Evolutionary conservation across 2,329 filamentous ascomycete genomes (phyloP).

Genomic region (Xylariaceae sp.): DNA sequence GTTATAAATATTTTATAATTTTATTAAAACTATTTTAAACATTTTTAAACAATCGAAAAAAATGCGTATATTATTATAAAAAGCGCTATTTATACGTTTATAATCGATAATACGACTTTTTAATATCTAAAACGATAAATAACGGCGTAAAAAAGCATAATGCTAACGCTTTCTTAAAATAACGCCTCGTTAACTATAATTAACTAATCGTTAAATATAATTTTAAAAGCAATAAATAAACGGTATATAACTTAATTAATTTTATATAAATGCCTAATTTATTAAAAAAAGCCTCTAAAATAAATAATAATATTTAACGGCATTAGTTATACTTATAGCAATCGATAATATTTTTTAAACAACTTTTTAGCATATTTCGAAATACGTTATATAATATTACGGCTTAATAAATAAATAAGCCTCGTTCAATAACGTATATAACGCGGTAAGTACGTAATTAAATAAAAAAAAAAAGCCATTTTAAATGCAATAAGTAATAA

Average conservation of each 20-base stretch:
- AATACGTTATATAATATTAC: no score
- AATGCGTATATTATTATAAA: neutral
- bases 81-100: neutral
- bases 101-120: neutral
- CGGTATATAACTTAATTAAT: neutral
- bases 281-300: neutral
- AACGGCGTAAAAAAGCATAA: neutral
- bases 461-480: no score
- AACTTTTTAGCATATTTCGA: no score
- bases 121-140: neutral
- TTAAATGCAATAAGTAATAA: no score
- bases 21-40: neutral
- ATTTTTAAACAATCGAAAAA: neutral
- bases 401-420: no score
- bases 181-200: neutral
- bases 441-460: no score
- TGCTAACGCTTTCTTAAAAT: neutral
- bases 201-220: neutral
- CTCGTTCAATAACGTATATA: no score
- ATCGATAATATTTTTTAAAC: no score
- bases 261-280: neutral
- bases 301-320: neutral
- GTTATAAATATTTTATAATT: neutral
- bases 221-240: neutral
- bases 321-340: neutral